These are phyloP conservation scores for Hysterium pulicare DNA, from an alignment of 2,329 filamentous ascomycete species.

Conservation along the genomic window DNA sequence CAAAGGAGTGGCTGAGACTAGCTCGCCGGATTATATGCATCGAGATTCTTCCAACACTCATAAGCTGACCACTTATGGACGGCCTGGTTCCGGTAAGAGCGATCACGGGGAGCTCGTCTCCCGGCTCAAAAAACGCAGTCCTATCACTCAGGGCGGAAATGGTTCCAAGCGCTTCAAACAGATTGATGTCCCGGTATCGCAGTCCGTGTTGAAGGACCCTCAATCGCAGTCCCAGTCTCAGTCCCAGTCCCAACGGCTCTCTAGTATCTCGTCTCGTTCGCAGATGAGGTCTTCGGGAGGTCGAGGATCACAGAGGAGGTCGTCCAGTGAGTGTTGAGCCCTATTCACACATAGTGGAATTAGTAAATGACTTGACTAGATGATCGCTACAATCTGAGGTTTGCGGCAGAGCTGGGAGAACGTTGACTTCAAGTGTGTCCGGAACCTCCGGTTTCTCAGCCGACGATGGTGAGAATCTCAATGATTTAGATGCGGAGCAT, in stretches of 20 bases:
- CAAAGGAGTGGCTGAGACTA: neutral
- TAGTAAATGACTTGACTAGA: neutral
- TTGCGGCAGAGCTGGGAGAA: no score
- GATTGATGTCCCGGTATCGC: neutral
- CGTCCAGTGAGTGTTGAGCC: slow-evolving; percentile 1
- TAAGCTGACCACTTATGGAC: slow-evolving; percentile 7
- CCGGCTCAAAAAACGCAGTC: slow-evolving; percentile 5
- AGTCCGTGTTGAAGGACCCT: slow-evolving; percentile 2
- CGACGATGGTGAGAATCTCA: no score
- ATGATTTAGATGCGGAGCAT: no score
- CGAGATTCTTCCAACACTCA: neutral
- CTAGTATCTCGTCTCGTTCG: neutral
- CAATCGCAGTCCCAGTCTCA: neutral
- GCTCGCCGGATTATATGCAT: slow-evolving; percentile 13
- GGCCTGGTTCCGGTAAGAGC: neutral
- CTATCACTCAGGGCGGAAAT: neutral
- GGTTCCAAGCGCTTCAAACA: neutral
- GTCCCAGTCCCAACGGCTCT: neutral
- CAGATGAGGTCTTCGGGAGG: slow-evolving; percentile 2
- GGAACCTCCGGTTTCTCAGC: no score
- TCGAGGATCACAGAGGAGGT: neutral
- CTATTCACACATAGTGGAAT: neutral
- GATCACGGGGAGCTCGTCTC: neutral
- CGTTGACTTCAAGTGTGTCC: no score
- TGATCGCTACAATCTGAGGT: slow-evolving; percentile 2